Evolutionary conservation across 345 rosid species (phyloP).

Genomic region (Eucalyptus viminalis): DNA sequence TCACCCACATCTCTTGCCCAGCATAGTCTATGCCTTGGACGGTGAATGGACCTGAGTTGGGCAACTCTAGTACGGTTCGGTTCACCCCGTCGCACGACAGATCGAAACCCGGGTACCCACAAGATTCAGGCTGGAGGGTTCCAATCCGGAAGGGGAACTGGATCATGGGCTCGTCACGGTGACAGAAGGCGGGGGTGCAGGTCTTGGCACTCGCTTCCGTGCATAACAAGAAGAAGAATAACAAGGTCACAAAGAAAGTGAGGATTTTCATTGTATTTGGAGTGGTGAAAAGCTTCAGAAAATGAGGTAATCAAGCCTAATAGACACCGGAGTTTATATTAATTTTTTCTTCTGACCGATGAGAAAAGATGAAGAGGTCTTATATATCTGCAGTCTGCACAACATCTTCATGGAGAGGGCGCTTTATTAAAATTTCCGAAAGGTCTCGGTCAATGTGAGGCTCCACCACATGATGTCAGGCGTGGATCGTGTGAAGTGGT

Average conservation of each 20-base stretch:
- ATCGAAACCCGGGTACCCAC: constrained; percentile 48
- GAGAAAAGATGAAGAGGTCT: background rate
- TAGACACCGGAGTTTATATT: background rate
- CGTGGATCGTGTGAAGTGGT: background rate
- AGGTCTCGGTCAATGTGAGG: background rate
- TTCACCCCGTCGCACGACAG: constrained; percentile 32
- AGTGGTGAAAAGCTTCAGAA: background rate
- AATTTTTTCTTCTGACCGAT: background rate
- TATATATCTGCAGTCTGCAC: background rate
- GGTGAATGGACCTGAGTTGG: constrained; percentile 30
- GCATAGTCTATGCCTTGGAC: constrained; percentile 43
- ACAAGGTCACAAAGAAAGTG: background rate
- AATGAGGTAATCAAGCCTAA: background rate
- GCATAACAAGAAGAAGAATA: background rate
- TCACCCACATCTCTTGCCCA: constrained; percentile 53
- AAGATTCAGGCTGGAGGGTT: constrained; percentile 16
- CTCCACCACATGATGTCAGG: background rate
- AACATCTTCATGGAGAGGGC: background rate
- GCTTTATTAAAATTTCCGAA: background rate
- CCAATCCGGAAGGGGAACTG: constrained; percentile 53
- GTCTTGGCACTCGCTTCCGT: background rate
- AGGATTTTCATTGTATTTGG: background rate
- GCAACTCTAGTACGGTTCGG: constrained; percentile 18
- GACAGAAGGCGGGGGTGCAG: constrained; percentile 25
- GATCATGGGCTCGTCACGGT: constrained; percentile 17